Evolutionary conservation across 2,329 filamentous ascomycete genomes (phyloP).

Genomic region (Talaromyces sp.): DNA sequence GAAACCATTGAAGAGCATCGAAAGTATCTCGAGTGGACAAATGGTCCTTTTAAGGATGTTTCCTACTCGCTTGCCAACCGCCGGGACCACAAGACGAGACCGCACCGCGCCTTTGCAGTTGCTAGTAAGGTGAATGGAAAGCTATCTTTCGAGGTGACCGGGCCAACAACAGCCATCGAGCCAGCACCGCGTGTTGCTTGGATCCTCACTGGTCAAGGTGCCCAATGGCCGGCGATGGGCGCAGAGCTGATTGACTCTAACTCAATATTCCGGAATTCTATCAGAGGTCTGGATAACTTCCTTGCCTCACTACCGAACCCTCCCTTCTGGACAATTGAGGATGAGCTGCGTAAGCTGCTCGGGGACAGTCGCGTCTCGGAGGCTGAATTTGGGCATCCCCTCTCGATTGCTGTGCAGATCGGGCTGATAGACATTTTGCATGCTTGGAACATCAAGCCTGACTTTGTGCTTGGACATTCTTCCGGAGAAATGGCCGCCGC

Average conservation of each 20-base stretch:
- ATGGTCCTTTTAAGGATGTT: conserved; percentile 8
- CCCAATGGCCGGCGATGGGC: conserved; percentile 33
- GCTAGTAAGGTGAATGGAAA: background rate
- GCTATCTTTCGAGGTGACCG: background rate
- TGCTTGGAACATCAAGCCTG: conserved; percentile 19
- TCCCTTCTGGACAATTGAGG: background rate
- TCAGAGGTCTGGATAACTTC: conserved; percentile 8
- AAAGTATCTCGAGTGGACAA: background rate
- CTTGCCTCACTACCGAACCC: conserved; percentile 13
- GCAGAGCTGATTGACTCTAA: conserved; percentile 17
- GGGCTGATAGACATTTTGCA: conserved; percentile 26
- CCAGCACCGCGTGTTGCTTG: conserved; percentile 16
- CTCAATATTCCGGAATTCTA: conserved; percentile 15
- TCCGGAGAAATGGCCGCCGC: conserved; percentile 34
- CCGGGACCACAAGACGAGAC: background rate
- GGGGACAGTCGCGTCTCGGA: conserved; percentile 17
- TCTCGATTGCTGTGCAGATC: conserved; percentile 32
- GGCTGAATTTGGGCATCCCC: conserved; percentile 18
- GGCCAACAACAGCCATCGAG: background rate
- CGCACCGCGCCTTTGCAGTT: background rate
- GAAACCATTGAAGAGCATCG: background rate
- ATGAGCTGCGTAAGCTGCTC: conserved; percentile 15
- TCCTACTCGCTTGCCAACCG: conserved; percentile 10
- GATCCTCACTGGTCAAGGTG: conserved; percentile 34
- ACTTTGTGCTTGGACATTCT: conserved; percentile 28